These are phyloP conservation scores for Elasticomyces elasticus DNA, from an alignment of 495 filamentous ascomycete genomes.

Conservation along the genomic window DNA sequence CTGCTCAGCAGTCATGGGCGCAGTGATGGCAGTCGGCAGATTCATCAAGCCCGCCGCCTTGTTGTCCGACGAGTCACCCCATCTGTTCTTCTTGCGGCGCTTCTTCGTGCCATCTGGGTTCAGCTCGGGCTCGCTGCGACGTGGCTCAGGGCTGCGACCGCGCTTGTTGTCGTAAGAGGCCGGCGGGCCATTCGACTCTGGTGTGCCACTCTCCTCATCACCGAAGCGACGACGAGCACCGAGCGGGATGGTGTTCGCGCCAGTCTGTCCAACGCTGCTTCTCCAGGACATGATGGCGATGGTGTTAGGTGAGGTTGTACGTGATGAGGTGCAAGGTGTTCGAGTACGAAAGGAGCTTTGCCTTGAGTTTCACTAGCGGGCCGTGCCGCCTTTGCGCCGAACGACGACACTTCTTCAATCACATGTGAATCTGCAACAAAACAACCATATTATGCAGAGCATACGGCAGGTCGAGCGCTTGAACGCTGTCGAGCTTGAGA, in stretches of 20 bases:
- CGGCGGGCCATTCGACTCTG: conserved; percentile 2
- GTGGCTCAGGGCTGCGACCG: conserved; percentile 64
- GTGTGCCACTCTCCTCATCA: conserved; percentile 43
- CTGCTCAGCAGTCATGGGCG: conserved; percentile 95
- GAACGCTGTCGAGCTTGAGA: conserved; percentile 91
- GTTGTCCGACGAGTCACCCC: conserved; percentile 93
- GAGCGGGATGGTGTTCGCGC: conserved; percentile 95
- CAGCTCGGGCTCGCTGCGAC: conserved; percentile 36
- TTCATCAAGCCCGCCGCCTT: conserved; percentile 98
- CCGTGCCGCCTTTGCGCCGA: not conserved
- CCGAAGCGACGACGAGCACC: conserved; percentile 79
- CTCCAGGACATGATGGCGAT: conserved; percentile 68
- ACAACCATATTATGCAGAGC: conserved; percentile 58
- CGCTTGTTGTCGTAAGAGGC: conserved; percentile 52
- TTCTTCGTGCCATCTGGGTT: conserved; percentile 59
- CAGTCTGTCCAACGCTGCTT: conserved; percentile 83
- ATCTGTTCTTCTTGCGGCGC: conserved; percentile 96
- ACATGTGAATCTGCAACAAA: not conserved
- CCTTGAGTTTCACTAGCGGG: not conserved
- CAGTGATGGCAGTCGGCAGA: conserved; percentile 87
- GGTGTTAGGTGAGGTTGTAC: not conserved
- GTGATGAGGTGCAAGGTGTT: not conserved
- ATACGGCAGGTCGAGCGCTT: conserved; percentile 85
- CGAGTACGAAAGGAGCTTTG: not conserved
- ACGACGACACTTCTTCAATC: not conserved